These are phyloP conservation scores for Nadsonia commutata DNA, from an alignment of 1,139 yeast species.

Conservation along the genomic window DNA sequence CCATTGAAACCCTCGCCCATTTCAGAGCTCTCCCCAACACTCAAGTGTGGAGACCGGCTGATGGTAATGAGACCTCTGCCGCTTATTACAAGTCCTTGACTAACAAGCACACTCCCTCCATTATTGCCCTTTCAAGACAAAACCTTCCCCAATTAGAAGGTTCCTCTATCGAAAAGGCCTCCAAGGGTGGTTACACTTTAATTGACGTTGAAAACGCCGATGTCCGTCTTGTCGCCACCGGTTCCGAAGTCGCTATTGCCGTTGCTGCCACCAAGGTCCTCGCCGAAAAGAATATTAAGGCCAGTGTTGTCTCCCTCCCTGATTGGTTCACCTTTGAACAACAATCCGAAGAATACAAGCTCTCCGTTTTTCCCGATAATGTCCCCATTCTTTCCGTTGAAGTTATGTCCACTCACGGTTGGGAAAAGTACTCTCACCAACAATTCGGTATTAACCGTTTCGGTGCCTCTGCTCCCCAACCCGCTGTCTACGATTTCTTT, in stretches of 20 bases:
- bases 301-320: slow-evolving; percentile 81
- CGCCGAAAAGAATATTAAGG: slow-evolving; percentile 52
- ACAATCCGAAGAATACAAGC: slow-evolving; percentile 67
- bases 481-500: slow-evolving; percentile 67
- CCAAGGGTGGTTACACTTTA: slow-evolving; percentile 89
- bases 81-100: slow-evolving; percentile 76
- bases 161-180: slow-evolving; percentile 80
- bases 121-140: slow-evolving; percentile 93
- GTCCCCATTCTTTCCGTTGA: slow-evolving; percentile 89
- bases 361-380: slow-evolving; percentile 86
- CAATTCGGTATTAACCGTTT: slow-evolving; percentile 92
- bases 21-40: slow-evolving; percentile 93
- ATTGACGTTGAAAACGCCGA: slow-evolving; percentile 48
- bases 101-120: slow-evolving; percentile 63
- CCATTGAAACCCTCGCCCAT: slow-evolving; percentile 96
- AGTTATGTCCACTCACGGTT: slow-evolving; percentile 83
- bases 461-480: slow-evolving; percentile 94
- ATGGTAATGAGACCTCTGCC: slow-evolving; percentile 97
- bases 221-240: slow-evolving; percentile 75
- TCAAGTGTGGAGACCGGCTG: slow-evolving; percentile 99
- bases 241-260: slow-evolving; percentile 84
- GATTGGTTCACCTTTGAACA: slow-evolving; percentile 82
- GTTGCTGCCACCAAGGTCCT: slow-evolving; percentile 70
- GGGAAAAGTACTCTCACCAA: slow-evolving; percentile 94
- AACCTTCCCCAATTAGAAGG: slow-evolving; percentile 94